Conservation (phyloP, 305 asterid species). For the Fraxinus ornus region DNA sequence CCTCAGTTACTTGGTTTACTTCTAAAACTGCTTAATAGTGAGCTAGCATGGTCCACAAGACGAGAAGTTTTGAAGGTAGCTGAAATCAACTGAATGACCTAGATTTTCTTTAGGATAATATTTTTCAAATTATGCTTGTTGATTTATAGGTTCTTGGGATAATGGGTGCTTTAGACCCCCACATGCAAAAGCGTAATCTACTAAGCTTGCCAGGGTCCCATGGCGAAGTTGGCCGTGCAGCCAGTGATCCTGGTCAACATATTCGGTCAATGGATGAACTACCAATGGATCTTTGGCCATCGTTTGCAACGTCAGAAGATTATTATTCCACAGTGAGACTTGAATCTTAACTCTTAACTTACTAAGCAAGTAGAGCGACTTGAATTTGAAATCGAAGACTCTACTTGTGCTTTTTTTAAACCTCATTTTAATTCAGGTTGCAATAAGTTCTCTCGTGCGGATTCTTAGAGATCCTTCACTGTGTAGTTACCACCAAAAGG, state of each 20-base stretch:
- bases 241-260: slow-evolving; percentile 86
- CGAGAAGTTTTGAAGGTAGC: slow-evolving; percentile 93
- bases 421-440: slow-evolving; percentile 63
- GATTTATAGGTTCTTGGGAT: slow-evolving; percentile 83
- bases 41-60: slow-evolving; percentile 98
- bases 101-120: slow-evolving; percentile 1
- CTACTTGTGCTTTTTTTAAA: slow-evolving; percentile 17
- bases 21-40: slow-evolving; percentile 89
- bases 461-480: slow-evolving; percentile 96
- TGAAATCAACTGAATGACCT: slow-evolving; percentile 20
- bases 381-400: slow-evolving; percentile 19
- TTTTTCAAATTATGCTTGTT: slow-evolving; percentile 22
- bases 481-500: slow-evolving; percentile 95
- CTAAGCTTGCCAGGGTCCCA: slow-evolving; percentile 79
- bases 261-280: slow-evolving; percentile 80
- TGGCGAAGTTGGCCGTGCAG: slow-evolving; percentile 83
- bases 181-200: slow-evolving; percentile 83
- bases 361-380: slow-evolving; percentile 2
- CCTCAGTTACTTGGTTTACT: slow-evolving; percentile 93
- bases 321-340: slow-evolving; percentile 86
- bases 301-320: slow-evolving; percentile 96
- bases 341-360: slow-evolving; percentile 27
- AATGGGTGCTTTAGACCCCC: slow-evolving; percentile 99
- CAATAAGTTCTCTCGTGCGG: slow-evolving; percentile 94
- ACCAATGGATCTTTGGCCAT: slow-evolving; percentile 98